Conservation (phyloP, 2,329 filamentous ascomycete species). For the Ascochyta koolunga region DNA sequence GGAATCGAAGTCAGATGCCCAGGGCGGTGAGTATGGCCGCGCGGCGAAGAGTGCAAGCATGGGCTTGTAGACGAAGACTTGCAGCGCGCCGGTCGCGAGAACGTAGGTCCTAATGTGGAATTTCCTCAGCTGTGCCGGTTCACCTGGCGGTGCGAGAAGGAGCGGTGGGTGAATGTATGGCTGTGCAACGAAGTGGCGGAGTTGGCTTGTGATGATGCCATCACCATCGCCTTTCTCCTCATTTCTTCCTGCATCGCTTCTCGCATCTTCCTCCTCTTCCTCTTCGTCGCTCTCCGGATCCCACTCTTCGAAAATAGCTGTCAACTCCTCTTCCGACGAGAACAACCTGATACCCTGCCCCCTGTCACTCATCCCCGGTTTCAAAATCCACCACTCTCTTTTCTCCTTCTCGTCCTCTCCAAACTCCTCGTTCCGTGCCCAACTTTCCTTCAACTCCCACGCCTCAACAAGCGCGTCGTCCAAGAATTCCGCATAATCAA, state of each 20-base stretch:
- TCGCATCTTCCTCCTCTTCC: conserved; percentile 53
- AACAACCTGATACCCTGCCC: conserved; percentile 94
- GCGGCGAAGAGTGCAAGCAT: conserved; percentile 95
- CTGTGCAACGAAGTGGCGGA: conserved; percentile 95
- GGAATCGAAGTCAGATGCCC: conserved; percentile 37
- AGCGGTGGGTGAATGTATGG: conserved; percentile 92
- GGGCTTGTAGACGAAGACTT: conserved; percentile 82
- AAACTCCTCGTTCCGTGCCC: conserved; percentile 67
- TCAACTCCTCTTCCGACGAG: conserved; percentile 81
- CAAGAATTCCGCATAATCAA: conserved; percentile 96
- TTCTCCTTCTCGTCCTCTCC: conserved; percentile 46
- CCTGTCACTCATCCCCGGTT: conserved; percentile 96
- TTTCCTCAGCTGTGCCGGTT: conserved; percentile 63
- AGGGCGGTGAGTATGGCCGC: conserved; percentile 72
- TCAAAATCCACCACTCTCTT: conserved; percentile 95
- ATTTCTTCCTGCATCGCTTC: conserved; percentile 37
- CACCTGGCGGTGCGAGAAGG: conserved; percentile 60
- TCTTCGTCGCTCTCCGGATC: conserved; percentile 74
- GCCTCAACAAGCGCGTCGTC: conserved; percentile 91
- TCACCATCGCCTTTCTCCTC: conserved; percentile 50
- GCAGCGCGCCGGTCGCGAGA: conserved; percentile 76
- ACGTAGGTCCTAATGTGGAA: conserved; percentile 97
- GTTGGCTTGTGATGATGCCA: conserved; percentile 81
- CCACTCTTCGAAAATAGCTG: conserved; percentile 89
- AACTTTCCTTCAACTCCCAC: conserved; percentile 81